Evolutionary conservation across 2,329 filamentous ascomycete species (phyloP), one percentile per base, ranked within the genome.

Genomic region (Fusarium verrucosum): DNA sequence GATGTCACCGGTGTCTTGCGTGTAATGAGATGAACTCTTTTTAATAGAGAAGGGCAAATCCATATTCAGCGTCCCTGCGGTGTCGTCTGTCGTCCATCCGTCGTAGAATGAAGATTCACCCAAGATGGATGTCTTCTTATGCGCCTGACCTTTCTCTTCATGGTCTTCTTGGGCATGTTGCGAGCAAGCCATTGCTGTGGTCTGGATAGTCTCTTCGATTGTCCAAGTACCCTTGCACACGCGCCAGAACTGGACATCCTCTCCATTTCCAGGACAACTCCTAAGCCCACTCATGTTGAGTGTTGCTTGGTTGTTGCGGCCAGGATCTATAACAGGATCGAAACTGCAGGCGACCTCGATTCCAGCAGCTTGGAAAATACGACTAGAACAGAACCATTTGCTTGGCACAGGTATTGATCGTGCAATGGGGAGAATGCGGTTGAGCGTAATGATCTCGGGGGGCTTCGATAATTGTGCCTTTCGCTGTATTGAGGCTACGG

Each of bases 211-310:
- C 80, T 98, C 94, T 71, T 97, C 93, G 44, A 98, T 87, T 66
- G 90, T 88, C 95, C 94, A 98, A 52, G 90, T 91, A 61, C 97
- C 85, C 76, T 95, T 95, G 73, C 93, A 91, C 20, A 98, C 82
- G 68, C 90, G 90, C 94, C 94, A 97, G 70, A 86, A 82, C 14
- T 70, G 57, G 50, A 94, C 83, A 5, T 88, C 92, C 71, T 90
- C 87, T 45, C 85, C 86, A 20, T 87, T 85, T 30, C 83, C 77
- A 73, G 90, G 90, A 65, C 80, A 78, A 65, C 87, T 89, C 23
- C 92, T 86, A 52, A 97, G 87, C 10, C 94, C 94, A 62, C 26
- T 40, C 9, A 70, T 25, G 1, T 37, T 50, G 3, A 71, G 37
- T 2, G 46, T 61, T 3, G 59, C 44, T 2, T 42, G 44, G 77